Base-by-base conservation (phyloP, 2,329 filamentous ascomycete genomes). In the Stagonosporopsis rhizophila region DNA sequence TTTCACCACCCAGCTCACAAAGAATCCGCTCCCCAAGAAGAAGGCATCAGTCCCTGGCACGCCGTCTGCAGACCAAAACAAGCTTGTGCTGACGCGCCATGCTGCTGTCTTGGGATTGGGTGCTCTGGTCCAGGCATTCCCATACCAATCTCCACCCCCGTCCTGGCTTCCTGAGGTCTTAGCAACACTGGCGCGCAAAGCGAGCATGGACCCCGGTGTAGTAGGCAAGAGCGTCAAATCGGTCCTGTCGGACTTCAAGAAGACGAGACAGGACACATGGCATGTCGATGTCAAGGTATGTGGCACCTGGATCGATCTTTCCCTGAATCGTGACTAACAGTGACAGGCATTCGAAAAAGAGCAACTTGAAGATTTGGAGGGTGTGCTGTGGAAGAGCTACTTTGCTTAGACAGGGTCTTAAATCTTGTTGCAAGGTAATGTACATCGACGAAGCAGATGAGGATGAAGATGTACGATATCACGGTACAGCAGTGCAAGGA, bases 331-430 rank as follows among this genome's bases (percentile, higher is more conserved):
- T 20, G 12, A 20, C 42, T 38, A 57, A 27, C 41, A 6, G n/a
- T 46, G 46, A 58, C 61, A 90, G 87, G 86, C 85, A 58, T 99
- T 99, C 73, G 92, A 92, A 23, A 80, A 89, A 27, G 95, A 98
- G 67, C 94, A 99, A 72, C 81, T 99, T 11, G 95, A 98, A 76
- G 94, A 98, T 72, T 77, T 99, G 56, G 93, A 97, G 70, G 95
- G 95, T 48, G 96, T 99, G 44, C 81, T 99, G 48, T 99, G 95
- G 95, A 99, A 99, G 88, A 98, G 94, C 77, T 99, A 99, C 75
- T 99, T 99, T 81, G 96, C 93, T 37, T 96, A 75, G 47, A 60
- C 30, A 15, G 15, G 5, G 15, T 14, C 12, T 32, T n/a, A 11
- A n/a, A 14, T 32, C 30, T n/a, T 28, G 8, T 28, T 32, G 30